phyloP scores from a whole-genome alignment of 2,329 filamentous ascomycete species.

The Alternaria hordeiaustralica region DNA sequence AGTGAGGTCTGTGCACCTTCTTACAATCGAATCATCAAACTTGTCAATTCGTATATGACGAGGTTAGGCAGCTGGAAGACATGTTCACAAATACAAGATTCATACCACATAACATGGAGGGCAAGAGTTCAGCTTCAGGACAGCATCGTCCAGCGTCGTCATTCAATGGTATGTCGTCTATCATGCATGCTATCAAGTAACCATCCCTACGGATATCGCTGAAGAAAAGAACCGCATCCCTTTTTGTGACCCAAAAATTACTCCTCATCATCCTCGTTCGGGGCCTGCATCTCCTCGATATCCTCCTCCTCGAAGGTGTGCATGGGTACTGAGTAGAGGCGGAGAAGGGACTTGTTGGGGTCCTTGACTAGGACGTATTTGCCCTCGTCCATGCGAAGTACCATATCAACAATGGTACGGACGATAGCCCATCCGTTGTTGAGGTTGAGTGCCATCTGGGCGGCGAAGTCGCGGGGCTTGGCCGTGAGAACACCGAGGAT shows the following conservation, averaged over 20 bases:
- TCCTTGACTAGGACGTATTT: slow-evolving; percentile 85
- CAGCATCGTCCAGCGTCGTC: slow-evolving; percentile 5
- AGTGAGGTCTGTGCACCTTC: neutral
- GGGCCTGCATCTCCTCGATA: slow-evolving; percentile 70
- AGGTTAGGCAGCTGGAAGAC: no score
- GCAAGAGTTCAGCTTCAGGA: neutral
- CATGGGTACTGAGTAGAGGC: slow-evolving; percentile 87
- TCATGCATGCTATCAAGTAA: slow-evolving; percentile 22
- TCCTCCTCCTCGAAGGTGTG: slow-evolving; percentile 92
- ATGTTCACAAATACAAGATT: no score
- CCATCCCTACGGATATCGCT: slow-evolving; percentile 32
- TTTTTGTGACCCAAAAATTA: slow-evolving; percentile 36
- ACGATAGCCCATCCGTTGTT: slow-evolving; percentile 99
- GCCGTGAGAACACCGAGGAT: slow-evolving; percentile 95
- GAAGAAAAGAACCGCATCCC: slow-evolving; percentile 12
- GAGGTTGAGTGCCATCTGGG: slow-evolving; percentile 96
- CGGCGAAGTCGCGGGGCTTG: slow-evolving; percentile 96
- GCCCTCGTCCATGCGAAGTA: slow-evolving; percentile 75
- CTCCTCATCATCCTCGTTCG: slow-evolving; percentile 63
- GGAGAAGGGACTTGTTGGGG: slow-evolving; percentile 94
- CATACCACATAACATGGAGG: no score
- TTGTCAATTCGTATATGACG: neutral
- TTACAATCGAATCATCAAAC: neutral
- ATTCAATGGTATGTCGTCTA: slow-evolving; percentile 28
- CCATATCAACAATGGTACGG: slow-evolving; percentile 96